These are phyloP conservation scores for Coelastrella sp. DNA, from an alignment of 139 green algal genomes.

Conservation along the genomic window DNA sequence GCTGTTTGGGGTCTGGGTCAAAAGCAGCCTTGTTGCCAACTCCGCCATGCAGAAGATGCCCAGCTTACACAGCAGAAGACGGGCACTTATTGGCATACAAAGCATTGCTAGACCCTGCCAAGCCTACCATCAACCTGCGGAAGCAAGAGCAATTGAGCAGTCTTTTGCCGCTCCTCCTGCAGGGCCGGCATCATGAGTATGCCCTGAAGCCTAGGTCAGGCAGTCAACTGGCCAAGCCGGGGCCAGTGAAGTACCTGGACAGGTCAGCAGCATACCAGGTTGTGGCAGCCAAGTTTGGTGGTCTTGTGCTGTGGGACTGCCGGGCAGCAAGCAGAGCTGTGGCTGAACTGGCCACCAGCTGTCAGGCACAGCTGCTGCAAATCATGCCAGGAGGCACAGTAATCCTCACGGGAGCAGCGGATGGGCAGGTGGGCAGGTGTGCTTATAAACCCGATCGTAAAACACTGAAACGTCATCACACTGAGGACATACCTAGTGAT, in stretches of 20 bases:
- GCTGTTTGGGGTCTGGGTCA: not conserved
- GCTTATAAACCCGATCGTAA: not conserved
- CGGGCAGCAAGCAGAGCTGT: not conserved
- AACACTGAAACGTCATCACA: no score
- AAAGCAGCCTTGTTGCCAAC: no score
- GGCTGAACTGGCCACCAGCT: not conserved
- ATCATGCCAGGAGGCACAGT: not conserved
- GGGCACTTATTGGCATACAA: no score
- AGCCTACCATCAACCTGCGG: not conserved
- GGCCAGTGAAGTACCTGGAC: not conserved
- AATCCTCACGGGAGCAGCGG: slow-evolving; percentile 19
- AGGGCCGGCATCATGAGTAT: slow-evolving; percentile 22
- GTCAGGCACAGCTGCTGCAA: not conserved
- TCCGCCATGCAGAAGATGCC: no score
- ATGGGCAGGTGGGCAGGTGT: slow-evolving; percentile 18
- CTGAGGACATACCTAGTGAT: not conserved
- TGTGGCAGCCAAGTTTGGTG: slow-evolving; percentile 1
- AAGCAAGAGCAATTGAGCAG: not conserved
- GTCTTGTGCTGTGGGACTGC: slow-evolving; percentile 40
- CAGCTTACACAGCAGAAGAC: no score
- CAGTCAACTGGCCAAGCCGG: not conserved
- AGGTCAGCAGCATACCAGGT: not conserved
- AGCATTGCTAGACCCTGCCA: not conserved
- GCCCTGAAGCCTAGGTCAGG: not conserved
- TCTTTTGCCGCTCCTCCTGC: not conserved